A percentile compares a stretch with the other conserved stretches of the same genome.
Evolutionary conservation across 2,329 filamentous ascomycete genomes (phyloP).

Genomic region (Nothopassalora personata): DNA sequence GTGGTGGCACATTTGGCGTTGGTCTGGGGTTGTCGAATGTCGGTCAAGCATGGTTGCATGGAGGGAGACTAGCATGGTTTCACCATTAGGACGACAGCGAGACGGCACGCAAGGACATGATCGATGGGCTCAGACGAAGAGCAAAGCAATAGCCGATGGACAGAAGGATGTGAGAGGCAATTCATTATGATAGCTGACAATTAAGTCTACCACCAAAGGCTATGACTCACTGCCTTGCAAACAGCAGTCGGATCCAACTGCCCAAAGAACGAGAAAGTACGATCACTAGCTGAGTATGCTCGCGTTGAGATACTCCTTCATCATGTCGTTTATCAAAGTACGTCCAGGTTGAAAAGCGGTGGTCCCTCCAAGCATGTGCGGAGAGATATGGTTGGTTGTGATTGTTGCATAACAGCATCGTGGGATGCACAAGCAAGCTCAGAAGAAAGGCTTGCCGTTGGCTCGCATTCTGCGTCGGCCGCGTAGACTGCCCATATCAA

Average conservation of each 20-base stretch:
- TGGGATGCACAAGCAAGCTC: not conserved
- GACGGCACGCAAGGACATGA: no score
- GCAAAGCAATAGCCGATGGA: no score
- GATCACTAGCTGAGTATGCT: not conserved
- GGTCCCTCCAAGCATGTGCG: not conserved
- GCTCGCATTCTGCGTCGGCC: slow-evolving; percentile 10
- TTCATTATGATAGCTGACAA: not conserved
- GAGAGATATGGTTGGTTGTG: not conserved
- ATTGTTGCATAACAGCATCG: not conserved
- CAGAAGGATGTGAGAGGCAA: no score
- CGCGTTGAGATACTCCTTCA: not conserved
- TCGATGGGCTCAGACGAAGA: no score
- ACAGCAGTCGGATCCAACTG: not conserved
- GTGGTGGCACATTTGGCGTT: not conserved
- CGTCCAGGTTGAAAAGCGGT: not conserved
- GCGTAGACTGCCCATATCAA: slow-evolving; percentile 21
- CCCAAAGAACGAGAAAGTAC: not conserved
- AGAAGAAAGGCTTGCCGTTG: not conserved
- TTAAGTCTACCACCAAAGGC: not conserved
- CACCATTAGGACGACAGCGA: no score
- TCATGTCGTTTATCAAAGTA: not conserved
- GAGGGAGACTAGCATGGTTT: no score
- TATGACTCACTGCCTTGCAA: not conserved
- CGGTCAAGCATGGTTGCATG: no score
- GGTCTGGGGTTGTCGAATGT: not conserved